These are phyloP conservation scores for Jacaranda copaia DNA, from an alignment of 257 asterid species.

Conservation along the genomic window DNA sequence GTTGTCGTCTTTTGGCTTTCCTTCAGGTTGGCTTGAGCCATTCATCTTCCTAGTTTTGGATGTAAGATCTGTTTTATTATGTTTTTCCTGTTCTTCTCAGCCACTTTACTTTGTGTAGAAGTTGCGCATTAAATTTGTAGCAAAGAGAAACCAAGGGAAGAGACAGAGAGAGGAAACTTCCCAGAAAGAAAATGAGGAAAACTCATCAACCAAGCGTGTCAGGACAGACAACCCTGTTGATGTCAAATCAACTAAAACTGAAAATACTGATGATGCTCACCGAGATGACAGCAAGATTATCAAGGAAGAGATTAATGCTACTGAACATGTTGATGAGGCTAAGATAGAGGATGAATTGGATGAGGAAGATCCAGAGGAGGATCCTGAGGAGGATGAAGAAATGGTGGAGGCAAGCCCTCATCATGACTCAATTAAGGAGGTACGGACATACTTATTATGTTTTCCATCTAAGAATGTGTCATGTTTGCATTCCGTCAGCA, in stretches of 20 bases:
- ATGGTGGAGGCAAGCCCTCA: slow-evolving; percentile 55
- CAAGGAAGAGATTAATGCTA: slow-evolving; percentile 52
- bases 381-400: slow-evolving; percentile 66
- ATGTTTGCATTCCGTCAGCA: neutral
- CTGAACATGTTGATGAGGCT: slow-evolving; percentile 46
- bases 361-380: slow-evolving; percentile 75
- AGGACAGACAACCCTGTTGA: slow-evolving; percentile 49
- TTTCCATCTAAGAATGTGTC: slow-evolving; percentile 3
- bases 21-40: slow-evolving; percentile 74
- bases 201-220: slow-evolving; percentile 60
- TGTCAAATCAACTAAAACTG: slow-evolving; percentile 38
- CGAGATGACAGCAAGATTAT: slow-evolving; percentile 28
- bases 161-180: slow-evolving; percentile 70
- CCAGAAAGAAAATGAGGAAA: slow-evolving; percentile 55
- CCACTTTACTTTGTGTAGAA: slow-evolving; percentile 51
- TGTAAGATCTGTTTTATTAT: slow-evolving; percentile 1
- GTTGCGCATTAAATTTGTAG: slow-evolving; percentile 60
- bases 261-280: slow-evolving; percentile 39
- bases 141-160: slow-evolving; percentile 73
- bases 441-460: slow-evolving; percentile 36
- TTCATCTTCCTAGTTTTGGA: slow-evolving; percentile 20
- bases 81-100: slow-evolving; percentile 15
- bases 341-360: slow-evolving; percentile 45
- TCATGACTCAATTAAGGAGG: slow-evolving; percentile 56
- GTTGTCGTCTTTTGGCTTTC: slow-evolving; percentile 77